Conservation (phyloP, 1,139 yeast species). For the Kodamaea anthophila region DNA sequence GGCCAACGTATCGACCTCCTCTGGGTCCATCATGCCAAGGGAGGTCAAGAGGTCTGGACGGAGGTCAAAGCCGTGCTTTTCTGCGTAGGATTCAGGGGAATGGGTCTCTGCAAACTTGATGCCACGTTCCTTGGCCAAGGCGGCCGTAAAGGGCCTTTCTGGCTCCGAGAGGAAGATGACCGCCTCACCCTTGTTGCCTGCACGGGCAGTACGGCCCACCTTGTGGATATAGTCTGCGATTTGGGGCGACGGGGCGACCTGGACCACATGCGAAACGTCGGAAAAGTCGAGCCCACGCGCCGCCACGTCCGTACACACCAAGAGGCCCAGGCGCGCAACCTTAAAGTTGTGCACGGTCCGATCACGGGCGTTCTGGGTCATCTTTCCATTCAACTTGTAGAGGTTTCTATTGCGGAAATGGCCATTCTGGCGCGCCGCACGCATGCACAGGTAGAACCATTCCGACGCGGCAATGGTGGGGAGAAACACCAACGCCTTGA, state of each 20-base stretch:
- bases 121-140: constrained; percentile 41
- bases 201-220: constrained; percentile 98
- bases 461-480: constrained; percentile 74
- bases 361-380: constrained; percentile 62
- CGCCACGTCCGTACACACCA: constrained; percentile 95
- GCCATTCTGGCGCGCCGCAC: constrained; percentile 5
- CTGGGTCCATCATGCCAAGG: constrained; percentile 9
- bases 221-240: constrained; percentile 81
- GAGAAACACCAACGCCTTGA: constrained; percentile 76
- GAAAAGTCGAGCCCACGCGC: constrained; percentile 98
- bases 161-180: constrained; percentile 41
- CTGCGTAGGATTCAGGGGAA: constrained; percentile 11
- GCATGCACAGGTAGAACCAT: constrained; percentile 38
- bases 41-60: constrained; percentile 9
- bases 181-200: constrained; percentile 74
- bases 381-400: constrained; percentile 60
- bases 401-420: constrained; percentile 11
- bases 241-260: constrained; percentile 84
- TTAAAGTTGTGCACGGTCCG: constrained; percentile 52
- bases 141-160: constrained; percentile 44
- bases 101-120: constrained; percentile 40
- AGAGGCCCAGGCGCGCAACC: constrained; percentile 53
- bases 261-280: constrained; percentile 95
- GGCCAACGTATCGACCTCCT: constrained; percentile 11
- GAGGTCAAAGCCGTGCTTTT: constrained; percentile 6